These are phyloP conservation scores for Aspergillus brasiliensis DNA, from an alignment of 2,329 filamentous ascomycete genomes.

Conservation along the genomic window DNA sequence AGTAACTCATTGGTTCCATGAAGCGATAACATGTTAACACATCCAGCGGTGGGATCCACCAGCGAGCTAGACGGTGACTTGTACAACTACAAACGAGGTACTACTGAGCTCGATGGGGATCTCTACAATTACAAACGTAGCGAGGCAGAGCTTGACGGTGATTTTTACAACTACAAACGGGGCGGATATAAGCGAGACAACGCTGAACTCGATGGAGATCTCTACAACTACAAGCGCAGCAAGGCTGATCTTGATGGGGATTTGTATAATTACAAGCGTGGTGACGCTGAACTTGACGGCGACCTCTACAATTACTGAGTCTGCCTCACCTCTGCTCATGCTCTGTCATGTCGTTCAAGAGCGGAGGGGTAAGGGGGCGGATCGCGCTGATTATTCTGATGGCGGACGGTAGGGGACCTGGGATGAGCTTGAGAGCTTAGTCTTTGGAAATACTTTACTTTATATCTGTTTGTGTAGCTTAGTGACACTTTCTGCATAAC, in stretches of 20 bases:
- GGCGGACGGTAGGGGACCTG: too few species aligned
- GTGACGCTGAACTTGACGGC: background rate
- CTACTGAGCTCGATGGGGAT: background rate
- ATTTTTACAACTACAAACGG: background rate
- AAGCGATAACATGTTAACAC: background rate
- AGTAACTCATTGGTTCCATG: background rate
- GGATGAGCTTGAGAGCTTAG: too few species aligned
- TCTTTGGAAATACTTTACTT: too few species aligned
- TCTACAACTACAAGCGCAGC: background rate
- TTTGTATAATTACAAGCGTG: constrained; percentile 1
- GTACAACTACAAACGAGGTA: background rate
- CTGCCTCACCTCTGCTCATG: background rate
- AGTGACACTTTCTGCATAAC: too few species aligned
- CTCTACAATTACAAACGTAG: background rate
- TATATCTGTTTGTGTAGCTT: too few species aligned
- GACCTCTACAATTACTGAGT: background rate
- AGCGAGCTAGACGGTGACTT: background rate
- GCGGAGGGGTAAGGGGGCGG: too few species aligned
- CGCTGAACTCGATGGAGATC: background rate
- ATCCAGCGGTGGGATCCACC: background rate
- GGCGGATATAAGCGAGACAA: background rate
- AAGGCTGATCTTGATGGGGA: background rate
- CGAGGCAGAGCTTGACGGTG: background rate
- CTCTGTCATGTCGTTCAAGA: too few species aligned
- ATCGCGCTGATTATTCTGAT: too few species aligned